phyloP scores from a whole-genome alignment of 2,329 filamentous ascomycete species.

The Claviceps pazoutovae region DNA sequence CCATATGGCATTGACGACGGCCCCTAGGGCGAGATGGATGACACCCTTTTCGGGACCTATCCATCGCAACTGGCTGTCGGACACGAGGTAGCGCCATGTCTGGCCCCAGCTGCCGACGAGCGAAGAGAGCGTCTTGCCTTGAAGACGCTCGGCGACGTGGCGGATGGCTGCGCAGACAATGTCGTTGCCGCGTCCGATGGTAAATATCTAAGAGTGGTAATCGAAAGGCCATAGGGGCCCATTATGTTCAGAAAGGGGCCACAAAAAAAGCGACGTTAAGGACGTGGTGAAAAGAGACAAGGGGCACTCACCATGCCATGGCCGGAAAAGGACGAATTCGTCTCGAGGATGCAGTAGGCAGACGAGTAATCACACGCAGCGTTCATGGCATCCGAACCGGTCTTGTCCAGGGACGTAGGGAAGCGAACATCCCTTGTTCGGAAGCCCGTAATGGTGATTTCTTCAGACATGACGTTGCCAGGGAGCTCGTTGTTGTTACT shows the following conservation, averaged over 20 bases:
- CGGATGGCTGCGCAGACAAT: constrained; percentile 78
- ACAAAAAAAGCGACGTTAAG: neutral
- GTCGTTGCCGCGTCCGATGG: constrained; percentile 81
- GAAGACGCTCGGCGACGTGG: constrained; percentile 62
- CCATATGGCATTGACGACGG: constrained; percentile 85
- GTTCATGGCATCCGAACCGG: constrained; percentile 96
- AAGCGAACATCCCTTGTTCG: constrained; percentile 62
- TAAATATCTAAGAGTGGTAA: constrained; percentile 47
- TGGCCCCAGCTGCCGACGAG: constrained; percentile 71
- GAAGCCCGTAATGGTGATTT: constrained; percentile 61
- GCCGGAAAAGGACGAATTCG: constrained; percentile 55
- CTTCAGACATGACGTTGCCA: constrained; percentile 11
- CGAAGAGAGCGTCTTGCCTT: constrained; percentile 60
- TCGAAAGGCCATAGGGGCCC: neutral
- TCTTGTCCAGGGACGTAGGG: constrained; percentile 88
- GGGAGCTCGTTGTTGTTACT: neutral
- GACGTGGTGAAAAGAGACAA: neutral
- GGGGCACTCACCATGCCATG: constrained; percentile 58
- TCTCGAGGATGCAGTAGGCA: constrained; percentile 86
- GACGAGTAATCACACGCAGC: constrained; percentile 83
- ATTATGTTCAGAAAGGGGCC: neutral
- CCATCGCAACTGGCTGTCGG: constrained; percentile 82
- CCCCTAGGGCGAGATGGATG: constrained; percentile 79
- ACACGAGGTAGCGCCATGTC: constrained; percentile 86
- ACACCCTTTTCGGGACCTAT: constrained; percentile 91